Base-by-base conservation (phyloP, 805 yeast species). In the Pichia pseudocactophila region DNA sequence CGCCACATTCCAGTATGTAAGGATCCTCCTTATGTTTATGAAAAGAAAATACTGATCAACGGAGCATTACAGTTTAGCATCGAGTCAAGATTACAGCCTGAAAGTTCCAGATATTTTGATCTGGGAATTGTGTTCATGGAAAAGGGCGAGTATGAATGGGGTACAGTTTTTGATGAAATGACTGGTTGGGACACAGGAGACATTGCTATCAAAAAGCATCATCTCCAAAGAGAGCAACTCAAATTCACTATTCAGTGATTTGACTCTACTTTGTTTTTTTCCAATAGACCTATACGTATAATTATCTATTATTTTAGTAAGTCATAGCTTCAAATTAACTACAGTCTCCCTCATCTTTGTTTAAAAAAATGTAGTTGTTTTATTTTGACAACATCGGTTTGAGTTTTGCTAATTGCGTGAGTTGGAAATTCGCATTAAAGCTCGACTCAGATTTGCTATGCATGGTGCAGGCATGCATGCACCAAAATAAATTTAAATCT, bases 131-230 rank as follows among this genome's bases (percentile, higher is more conserved):
- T 80, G 16, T 73, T 86, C 4, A 63, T 89, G 31, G 89, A 83
- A 42, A 70, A 70, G 36, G 97, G 97, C 2, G 80, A 76, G 37
- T 88, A 80, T 56, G 92, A 85, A 57, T 80, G 95, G 82, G 86
- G 89, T 1, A 72, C 74, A 0, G 59, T 77, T 12, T 66, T 78
- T 48, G 83, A 79, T 42, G 74, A 70, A 43, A 48, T 61, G 44
- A 61, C 50, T 1, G 57, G 53, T 12, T 49, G 47, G 31, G 48
- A 47, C 17, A 49, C 46, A 2, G 69, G 54, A 1, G 22, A 38
- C 11, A 19, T 55, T 8, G 19, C 28, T 7, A 47, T 58, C 6
- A 50, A 61, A 17, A 53, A 57, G 9, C 71, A 68, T 41, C 63
- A 65, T 43, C 49, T 64, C 3, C 66, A 65, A 40, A 53, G 71